phyloP scores from a whole-genome alignment of 2,329 filamentous ascomycete species.

The Seiridium cupressi region DNA sequence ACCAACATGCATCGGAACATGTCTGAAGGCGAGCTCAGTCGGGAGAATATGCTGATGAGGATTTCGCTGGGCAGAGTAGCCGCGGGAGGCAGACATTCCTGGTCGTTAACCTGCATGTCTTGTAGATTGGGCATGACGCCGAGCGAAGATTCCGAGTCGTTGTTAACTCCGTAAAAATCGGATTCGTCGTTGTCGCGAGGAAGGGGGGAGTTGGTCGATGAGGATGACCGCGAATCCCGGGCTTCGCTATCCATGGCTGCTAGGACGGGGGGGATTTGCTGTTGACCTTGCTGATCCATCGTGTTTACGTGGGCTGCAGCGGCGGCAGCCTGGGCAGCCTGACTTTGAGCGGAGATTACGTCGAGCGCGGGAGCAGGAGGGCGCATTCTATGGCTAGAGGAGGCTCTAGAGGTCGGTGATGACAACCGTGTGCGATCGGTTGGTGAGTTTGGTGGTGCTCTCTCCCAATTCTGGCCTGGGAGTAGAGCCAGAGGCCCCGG shows the following conservation, averaged over 20 bases:
- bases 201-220: constrained; percentile 72
- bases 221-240: constrained; percentile 58
- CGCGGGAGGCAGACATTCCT: constrained; percentile 73
- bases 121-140: constrained; percentile 71
- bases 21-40: constrained; percentile 73
- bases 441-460: background rate
- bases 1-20: constrained; percentile 88
- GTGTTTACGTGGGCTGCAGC: background rate
- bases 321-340: constrained; percentile 4
- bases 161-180: constrained; percentile 84
- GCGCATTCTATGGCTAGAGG: constrained; percentile 7
- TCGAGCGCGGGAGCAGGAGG: constrained; percentile 11
- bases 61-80: constrained; percentile 89
- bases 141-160: constrained; percentile 91
- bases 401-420: background rate
- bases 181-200: constrained; percentile 85
- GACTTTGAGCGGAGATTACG: constrained; percentile 10
- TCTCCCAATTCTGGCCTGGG: background rate
- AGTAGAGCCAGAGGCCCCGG: too few species aligned
- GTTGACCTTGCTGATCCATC: background rate
- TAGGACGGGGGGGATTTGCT: constrained; percentile 7
- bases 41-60: constrained; percentile 87
- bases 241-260: constrained; percentile 30
- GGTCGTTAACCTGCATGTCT: constrained; percentile 67
- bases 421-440: background rate